Conservation (phyloP, 2,329 filamentous ascomycete genomes). For the Neonectria punicea region DNA sequence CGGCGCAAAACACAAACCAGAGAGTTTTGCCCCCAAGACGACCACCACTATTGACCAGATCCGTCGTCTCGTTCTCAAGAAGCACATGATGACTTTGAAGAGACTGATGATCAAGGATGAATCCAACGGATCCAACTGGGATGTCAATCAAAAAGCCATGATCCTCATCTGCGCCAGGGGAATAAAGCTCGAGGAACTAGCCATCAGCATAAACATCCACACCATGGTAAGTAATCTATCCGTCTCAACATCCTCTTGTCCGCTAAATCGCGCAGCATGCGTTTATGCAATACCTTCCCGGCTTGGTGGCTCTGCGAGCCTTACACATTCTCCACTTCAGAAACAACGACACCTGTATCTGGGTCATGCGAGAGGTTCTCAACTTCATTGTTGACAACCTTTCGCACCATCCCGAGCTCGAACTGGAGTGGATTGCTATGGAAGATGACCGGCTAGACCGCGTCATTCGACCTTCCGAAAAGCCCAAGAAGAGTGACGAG, state of each 20-base stretch:
- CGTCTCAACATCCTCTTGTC: background rate
- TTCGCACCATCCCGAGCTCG: conserved; percentile 63
- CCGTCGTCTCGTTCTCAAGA: conserved; percentile 64
- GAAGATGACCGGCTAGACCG: conserved; percentile 61
- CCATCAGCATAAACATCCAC: conserved; percentile 63
- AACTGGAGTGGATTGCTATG: conserved; percentile 68
- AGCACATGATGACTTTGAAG: conserved; percentile 64
- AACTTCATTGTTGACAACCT: conserved; percentile 69
- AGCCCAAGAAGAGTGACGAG: conserved; percentile 43
- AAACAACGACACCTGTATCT: conserved; percentile 66
- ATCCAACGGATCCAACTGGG: conserved; percentile 61
- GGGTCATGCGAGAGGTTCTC: conserved; percentile 66
- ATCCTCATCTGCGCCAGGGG: conserved; percentile 64
- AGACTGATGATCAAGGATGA: conserved; percentile 71
- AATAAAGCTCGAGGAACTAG: conserved; percentile 63
- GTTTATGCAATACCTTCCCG: conserved; percentile 64
- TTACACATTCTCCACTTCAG: conserved; percentile 66
- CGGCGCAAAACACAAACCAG: conserved; percentile 60
- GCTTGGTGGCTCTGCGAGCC: conserved; percentile 61
- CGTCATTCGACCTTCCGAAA: conserved; percentile 55
- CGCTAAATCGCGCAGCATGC: conserved; percentile 57
- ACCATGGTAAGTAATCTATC: conserved; percentile 58
- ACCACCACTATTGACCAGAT: conserved; percentile 67
- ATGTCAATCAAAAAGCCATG: conserved; percentile 65
- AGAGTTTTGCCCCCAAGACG: conserved; percentile 63